Evolutionary conservation across 176 grass and related monocot species (phyloP).

Genomic region (Juncus effusus): DNA sequence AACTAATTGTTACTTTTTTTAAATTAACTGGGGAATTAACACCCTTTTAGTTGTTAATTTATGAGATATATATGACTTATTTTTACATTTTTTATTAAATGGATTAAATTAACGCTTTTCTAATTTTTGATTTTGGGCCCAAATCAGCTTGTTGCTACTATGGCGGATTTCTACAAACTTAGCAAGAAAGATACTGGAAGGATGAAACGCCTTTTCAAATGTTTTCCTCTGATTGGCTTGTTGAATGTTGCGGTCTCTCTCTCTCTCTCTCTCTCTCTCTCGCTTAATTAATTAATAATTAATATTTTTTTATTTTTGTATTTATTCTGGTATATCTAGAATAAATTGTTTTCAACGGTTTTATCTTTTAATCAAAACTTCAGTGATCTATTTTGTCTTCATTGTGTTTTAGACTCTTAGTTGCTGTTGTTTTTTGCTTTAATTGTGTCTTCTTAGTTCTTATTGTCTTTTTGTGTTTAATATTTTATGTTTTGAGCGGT

Average conservation of each 20-base stretch:
- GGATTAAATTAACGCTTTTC: neutral
- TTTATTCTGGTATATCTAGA: constrained; percentile 2
- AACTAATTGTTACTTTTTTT: no score
- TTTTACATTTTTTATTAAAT: neutral
- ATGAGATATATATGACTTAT: neutral
- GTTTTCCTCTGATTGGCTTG: constrained; percentile 74
- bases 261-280: constrained; percentile 15
- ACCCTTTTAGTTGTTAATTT: neutral
- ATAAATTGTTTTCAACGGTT: no score
- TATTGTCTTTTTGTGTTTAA: no score
- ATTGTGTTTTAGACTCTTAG: no score
- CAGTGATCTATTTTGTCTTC: no score
- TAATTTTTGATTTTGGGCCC: neutral
- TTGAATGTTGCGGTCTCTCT: constrained; percentile 88
- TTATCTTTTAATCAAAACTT: no score
- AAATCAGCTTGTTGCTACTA: constrained; percentile 68
- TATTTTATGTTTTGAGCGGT: no score
- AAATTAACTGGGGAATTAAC: neutral
- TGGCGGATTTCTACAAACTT: constrained; percentile 63
- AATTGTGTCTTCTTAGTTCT: no score
- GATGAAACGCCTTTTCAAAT: constrained; percentile 52
- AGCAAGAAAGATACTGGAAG: constrained; percentile 39
- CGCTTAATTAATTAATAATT: neutral
- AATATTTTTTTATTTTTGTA: constrained; percentile 5
- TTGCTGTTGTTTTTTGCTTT: no score